Conservation (phyloP, 345 rosid genomes). For the Anastatica hierochuntica region DNA sequence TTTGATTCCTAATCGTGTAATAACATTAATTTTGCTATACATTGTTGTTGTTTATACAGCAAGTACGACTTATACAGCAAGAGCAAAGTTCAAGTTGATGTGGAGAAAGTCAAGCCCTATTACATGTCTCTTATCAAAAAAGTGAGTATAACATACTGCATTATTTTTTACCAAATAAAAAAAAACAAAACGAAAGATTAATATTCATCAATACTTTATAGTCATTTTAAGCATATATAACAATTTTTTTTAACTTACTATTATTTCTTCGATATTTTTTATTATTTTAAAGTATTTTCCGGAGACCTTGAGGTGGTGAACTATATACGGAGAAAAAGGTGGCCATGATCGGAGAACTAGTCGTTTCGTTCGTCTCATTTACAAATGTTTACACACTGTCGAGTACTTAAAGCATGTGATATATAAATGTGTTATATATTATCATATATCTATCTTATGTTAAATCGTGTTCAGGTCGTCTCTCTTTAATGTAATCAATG, state of each 20-base stretch:
- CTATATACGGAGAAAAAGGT: neutral
- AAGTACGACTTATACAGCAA: conserved; percentile 63
- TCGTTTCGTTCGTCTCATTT: neutral
- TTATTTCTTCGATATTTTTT: neutral
- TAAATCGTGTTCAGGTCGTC: too few species aligned
- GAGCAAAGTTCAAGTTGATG: conserved; percentile 51
- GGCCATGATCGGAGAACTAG: neutral
- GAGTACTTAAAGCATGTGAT: neutral
- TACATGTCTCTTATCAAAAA: conserved; percentile 51
- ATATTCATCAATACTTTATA: too few species aligned
- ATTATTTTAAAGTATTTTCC: conserved; percentile 15
- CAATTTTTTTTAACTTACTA: neutral
- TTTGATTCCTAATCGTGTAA: neutral
- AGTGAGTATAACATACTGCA: conserved; percentile 22
- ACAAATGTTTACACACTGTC: neutral
- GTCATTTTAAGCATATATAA: neutral
- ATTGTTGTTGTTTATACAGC: conserved; percentile 25
- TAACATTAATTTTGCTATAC: neutral
- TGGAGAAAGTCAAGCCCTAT: conserved; percentile 51
- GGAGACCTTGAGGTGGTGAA: conserved; percentile 24
- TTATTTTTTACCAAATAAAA: too few species aligned
- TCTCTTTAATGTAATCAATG: neutral
- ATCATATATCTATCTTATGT: neutral
- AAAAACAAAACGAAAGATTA: too few species aligned
- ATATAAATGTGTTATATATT: neutral